phyloP scores from a whole-genome alignment of 2,329 filamentous ascomycete genomes.

The Ascochyta rabiei region DNA sequence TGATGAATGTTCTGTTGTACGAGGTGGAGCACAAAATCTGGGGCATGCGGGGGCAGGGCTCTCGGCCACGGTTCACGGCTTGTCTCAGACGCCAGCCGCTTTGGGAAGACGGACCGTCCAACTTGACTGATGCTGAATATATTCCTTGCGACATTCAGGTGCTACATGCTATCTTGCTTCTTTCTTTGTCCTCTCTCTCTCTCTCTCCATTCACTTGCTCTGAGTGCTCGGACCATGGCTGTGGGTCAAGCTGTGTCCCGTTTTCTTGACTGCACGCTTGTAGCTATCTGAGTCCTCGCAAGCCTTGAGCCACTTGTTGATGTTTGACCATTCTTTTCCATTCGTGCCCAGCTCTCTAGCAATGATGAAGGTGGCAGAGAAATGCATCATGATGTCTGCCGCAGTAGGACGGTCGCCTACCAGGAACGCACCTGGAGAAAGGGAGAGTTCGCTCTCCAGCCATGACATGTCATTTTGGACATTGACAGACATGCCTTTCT shows the following conservation, averaged over 20 bases:
- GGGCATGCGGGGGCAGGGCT: slow-evolving; percentile 11
- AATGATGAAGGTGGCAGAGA: slow-evolving; percentile 51
- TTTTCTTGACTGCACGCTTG: slow-evolving; percentile 50
- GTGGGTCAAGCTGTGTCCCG: slow-evolving; percentile 35
- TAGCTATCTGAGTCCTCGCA: slow-evolving; percentile 47
- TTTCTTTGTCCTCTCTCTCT: not conserved
- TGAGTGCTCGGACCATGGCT: slow-evolving; percentile 3
- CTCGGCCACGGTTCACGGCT: slow-evolving; percentile 7
- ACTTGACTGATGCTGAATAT: not conserved
- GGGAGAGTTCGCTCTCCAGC: slow-evolving; percentile 51
- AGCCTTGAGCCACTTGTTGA: slow-evolving; percentile 45
- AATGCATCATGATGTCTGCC: slow-evolving; percentile 56
- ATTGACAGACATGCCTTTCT: slow-evolving; percentile 50
- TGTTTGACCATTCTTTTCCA: slow-evolving; percentile 34
- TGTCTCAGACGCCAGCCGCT: not conserved
- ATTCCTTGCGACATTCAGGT: not conserved
- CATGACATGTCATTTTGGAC: slow-evolving; percentile 55
- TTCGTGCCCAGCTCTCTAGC: slow-evolving; percentile 45
- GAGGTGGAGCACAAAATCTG: slow-evolving; percentile 10
- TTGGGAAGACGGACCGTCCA: not conserved
- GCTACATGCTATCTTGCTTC: not conserved
- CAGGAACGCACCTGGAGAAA: slow-evolving; percentile 49
- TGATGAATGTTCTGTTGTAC: slow-evolving; percentile 7
- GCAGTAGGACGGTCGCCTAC: slow-evolving; percentile 51
- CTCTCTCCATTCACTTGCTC: not conserved